These are phyloP conservation scores for Moniliophthora roreri DNA, from an alignment of 1,284 basidiomycete genomes.

Conservation along the genomic window DNA sequence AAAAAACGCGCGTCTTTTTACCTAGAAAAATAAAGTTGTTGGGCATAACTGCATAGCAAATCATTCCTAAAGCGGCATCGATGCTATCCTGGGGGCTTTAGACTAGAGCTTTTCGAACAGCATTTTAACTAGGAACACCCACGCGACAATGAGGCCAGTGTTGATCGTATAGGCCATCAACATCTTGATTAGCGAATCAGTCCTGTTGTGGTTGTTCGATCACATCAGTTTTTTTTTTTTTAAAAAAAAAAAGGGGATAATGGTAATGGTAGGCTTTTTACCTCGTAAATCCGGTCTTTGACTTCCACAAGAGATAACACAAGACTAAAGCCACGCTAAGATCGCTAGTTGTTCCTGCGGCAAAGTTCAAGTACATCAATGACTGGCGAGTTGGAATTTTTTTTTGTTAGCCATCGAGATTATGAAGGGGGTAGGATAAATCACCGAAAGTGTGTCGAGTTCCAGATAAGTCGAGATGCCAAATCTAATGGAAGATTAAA, in stretches of 20 bases:
- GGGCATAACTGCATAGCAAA: conserved; percentile 47
- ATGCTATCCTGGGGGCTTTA: conserved; percentile 31
- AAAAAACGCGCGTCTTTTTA: conserved; percentile 12
- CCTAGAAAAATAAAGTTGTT: conserved; percentile 50
- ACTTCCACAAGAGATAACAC: conserved; percentile 38
- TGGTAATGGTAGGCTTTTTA: conserved; percentile 13
- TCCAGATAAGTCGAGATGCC: conserved; percentile 30
- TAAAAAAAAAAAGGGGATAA: not conserved
- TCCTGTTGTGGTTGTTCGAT: conserved; percentile 28
- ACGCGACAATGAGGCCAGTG: conserved; percentile 54
- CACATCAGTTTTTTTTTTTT: not conserved
- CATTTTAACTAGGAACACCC: conserved; percentile 20
- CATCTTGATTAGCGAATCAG: conserved; percentile 40
- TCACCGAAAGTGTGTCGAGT: conserved; percentile 35
- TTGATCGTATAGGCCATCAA: conserved; percentile 47
- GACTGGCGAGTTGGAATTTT: too few relatives aligned
- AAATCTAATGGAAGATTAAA: conserved; percentile 29
- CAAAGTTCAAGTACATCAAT: conserved; percentile 42
- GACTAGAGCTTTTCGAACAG: conserved; percentile 4
- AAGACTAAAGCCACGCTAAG: conserved; percentile 41
- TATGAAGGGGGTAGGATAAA: too few relatives aligned
- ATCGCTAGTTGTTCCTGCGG: conserved; percentile 39
- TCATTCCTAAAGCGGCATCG: conserved; percentile 42
- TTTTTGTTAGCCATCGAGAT: too few relatives aligned
- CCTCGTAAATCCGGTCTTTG: conserved; percentile 43